These are phyloP conservation scores for Heterobasidion irregulare DNA, from an alignment of 1,284 basidiomycete genomes.

Conservation along the genomic window DNA sequence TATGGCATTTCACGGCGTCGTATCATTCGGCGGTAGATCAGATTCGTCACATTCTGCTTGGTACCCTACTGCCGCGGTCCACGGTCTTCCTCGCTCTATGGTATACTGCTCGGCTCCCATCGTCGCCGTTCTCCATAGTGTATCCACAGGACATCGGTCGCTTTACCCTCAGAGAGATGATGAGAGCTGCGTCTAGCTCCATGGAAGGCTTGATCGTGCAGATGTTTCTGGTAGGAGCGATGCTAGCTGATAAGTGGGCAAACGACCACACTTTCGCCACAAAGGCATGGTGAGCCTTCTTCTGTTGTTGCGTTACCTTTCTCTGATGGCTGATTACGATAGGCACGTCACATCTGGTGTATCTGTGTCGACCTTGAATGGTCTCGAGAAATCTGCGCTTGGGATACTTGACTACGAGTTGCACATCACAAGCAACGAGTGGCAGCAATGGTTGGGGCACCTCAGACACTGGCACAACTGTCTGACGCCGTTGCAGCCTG, in stretches of 20 bases:
- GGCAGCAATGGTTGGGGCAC: slow-evolving; percentile 12
- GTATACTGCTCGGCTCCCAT: slow-evolving; percentile 30
- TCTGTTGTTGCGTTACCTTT: slow-evolving; percentile 5
- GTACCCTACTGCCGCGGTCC: slow-evolving; percentile 22
- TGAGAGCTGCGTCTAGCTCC: slow-evolving; percentile 4
- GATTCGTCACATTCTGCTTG: slow-evolving; percentile 11
- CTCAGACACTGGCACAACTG: slow-evolving; percentile 9
- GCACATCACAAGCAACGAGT: slow-evolving; percentile 8
- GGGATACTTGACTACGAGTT: slow-evolving; percentile 15
- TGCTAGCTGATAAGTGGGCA: slow-evolving; percentile 48
- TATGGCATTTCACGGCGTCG: slow-evolving; percentile 7
- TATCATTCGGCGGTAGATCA: slow-evolving; percentile 9
- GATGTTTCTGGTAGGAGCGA: slow-evolving; percentile 36
- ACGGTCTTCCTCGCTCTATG: slow-evolving; percentile 38
- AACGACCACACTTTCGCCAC: slow-evolving; percentile 40
- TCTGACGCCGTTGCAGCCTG: slow-evolving; percentile 5
- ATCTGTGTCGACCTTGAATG: slow-evolving; percentile 19
- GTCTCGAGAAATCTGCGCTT: slow-evolving; percentile 21
- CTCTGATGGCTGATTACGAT: neutral
- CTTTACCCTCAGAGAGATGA: slow-evolving; percentile 6
- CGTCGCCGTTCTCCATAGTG: slow-evolving; percentile 7
- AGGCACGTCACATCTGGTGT: slow-evolving; percentile 22
- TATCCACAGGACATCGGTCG: slow-evolving; percentile 10
- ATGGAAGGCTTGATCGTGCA: slow-evolving; percentile 27
- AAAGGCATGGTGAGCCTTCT: slow-evolving; percentile 29